Evolutionary conservation across 441 rosid species (phyloP).

Genomic region (Breynia disticha): DNA sequence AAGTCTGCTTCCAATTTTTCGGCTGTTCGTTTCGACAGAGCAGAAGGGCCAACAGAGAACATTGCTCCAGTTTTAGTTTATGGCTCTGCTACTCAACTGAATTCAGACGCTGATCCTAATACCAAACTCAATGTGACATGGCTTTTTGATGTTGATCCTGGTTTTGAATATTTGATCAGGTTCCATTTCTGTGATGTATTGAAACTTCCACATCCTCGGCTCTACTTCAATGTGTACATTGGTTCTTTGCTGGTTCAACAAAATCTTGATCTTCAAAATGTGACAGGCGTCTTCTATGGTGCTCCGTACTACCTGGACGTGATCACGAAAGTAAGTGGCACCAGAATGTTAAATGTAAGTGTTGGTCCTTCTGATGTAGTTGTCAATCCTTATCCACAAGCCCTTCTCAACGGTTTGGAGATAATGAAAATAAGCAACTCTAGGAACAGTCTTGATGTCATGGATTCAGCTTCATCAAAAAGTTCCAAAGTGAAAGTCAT

Average conservation of each 20-base stretch:
- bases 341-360: constrained; percentile 33
- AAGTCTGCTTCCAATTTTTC: constrained; percentile 22
- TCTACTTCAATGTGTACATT: constrained; percentile 40
- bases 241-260: constrained; percentile 37
- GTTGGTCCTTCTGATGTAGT: constrained; percentile 40
- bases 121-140: constrained; percentile 56
- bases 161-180: constrained; percentile 59
- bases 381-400: constrained; percentile 15
- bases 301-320: constrained; percentile 60
- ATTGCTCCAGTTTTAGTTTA: constrained; percentile 66
- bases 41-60: constrained; percentile 24
- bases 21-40: constrained; percentile 39
- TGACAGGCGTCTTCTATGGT: constrained; percentile 30
- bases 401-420: constrained; percentile 47
- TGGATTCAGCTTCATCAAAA: constrained; percentile 25
- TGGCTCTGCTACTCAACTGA: constrained; percentile 58
- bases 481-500: constrained; percentile 21
- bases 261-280: constrained; percentile 39
- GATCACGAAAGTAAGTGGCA: constrained; percentile 24
- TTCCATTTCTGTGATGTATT: constrained; percentile 72
- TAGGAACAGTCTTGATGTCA: constrained; percentile 40
- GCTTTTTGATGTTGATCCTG: constrained; percentile 54
- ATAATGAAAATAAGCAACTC: constrained; percentile 65
- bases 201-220: constrained; percentile 6
- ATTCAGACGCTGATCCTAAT: constrained; percentile 20